Evolutionary conservation across 805 yeast species (phyloP), one percentile per base, ranked within the genome.

Genomic region (Torulaspora franciscae): DNA sequence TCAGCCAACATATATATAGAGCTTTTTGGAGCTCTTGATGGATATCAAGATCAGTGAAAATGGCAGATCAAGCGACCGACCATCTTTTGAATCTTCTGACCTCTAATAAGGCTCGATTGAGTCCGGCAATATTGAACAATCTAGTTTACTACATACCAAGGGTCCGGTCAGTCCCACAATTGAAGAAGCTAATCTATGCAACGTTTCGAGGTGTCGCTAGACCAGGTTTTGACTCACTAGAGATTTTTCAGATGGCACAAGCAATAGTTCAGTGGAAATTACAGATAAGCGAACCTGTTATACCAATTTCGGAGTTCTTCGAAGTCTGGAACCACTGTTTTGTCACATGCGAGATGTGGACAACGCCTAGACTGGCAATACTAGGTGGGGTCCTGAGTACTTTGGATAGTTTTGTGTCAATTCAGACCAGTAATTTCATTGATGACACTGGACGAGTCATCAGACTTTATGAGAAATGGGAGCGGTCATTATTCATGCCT

Each of bases 221-320:
- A 50, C 30, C 24, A 1, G 19, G 42, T 3, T 17, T 26, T 6
- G 55, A 54, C 24, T 37, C 51, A 1, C 39, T 49, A 7, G 40
- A 43, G 26, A 28, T 59, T 6, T 50, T 49, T 19, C 56, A 57
- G 14, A 42, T 52, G 38, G 39, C 51, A 1, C 55, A 54, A 30
- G 52, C 56, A 6, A 52, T 62, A 8, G 50, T 57, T 7, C 44
- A 48, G 4, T 61, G 65, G 62, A 64, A 64, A 40, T 42, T 62
- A 15, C 53, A 58, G 28, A 59, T 64, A 3, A 62, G 67, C 11
- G 68, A 62, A 37, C 68, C 68, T 1, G 39, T 40, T 1, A 30
- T 64, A 7, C 26, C 54, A 6, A 15, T 59, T 11, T 29, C 49
- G 8, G 46, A 50, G 6, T 64, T 64, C 38, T 59, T 46, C 43